Conservation (phyloP, 2,329 filamentous ascomycete genomes). For the Colletotrichum ledebouriae region DNA sequence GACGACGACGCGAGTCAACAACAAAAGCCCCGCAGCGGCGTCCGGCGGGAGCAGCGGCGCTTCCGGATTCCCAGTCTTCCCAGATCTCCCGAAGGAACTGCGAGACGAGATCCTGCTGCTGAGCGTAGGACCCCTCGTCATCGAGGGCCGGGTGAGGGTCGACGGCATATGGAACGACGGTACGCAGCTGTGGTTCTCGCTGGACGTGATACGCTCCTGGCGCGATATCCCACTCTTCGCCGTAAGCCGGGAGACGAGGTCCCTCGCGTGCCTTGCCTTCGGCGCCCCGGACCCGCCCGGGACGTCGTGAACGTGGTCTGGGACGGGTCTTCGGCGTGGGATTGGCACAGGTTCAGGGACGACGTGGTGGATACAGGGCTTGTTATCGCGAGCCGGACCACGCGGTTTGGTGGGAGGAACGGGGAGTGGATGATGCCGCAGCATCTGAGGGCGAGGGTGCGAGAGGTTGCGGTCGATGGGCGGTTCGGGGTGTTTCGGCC, state of each 20-base stretch:
- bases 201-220: background rate
- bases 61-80: background rate
- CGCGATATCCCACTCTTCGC: slow-evolving; percentile 4
- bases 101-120: slow-evolving; percentile 3
- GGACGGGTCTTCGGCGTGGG: slow-evolving; percentile 3
- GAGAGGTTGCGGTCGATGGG: background rate
- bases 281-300: slow-evolving; percentile 4
- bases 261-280: background rate
- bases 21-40: too few species aligned
- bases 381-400: background rate
- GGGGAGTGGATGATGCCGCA: slow-evolving; percentile 12
- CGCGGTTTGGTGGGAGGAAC: background rate
- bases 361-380: slow-evolving; percentile 1
- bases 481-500: background rate
- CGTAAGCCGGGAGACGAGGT: slow-evolving; percentile 14
- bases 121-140: background rate
- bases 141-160: background rate
- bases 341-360: background rate
- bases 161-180: background rate
- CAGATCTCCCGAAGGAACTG: background rate
- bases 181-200: background rate
- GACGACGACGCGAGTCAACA: too few species aligned
- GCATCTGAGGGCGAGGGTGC: background rate
- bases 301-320: background rate
- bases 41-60: too few species aligned